These are phyloP conservation scores for Conidiobolus coronatus DNA, from an alignment of 371 early-diverging fungal species.

Conservation along the genomic window DNA sequence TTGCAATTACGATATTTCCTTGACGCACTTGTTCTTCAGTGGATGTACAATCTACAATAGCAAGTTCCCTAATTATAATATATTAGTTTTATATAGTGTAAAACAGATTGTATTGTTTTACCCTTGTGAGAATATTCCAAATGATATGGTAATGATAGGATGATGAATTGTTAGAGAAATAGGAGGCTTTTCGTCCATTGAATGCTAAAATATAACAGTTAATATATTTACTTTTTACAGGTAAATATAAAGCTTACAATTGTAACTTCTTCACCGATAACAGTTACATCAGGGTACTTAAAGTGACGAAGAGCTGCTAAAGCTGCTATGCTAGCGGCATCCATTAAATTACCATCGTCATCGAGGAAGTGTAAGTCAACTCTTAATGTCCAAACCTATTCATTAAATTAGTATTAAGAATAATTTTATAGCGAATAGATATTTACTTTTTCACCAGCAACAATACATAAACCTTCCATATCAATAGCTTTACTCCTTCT, in stretches of 20 bases:
- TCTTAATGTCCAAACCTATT: constrained; percentile 72
- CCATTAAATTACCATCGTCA: constrained; percentile 79
- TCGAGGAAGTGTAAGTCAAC: constrained; percentile 80
- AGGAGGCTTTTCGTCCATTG: too few species aligned
- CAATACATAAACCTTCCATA: constrained; percentile 86
- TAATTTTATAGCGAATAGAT: not conserved
- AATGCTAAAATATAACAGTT: too few species aligned
- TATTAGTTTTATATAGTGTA: too few species aligned
- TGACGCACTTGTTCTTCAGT: too few species aligned
- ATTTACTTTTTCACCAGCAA: constrained; percentile 72
- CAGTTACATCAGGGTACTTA: constrained; percentile 78
- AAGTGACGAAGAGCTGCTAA: constrained; percentile 78
- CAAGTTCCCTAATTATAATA: too few species aligned
- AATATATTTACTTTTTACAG: too few species aligned
- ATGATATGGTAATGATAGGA: too few species aligned
- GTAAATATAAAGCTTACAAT: constrained; percentile 39
- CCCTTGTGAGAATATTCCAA: too few species aligned
- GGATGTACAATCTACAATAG: too few species aligned
- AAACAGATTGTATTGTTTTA: too few species aligned
- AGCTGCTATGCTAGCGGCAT: constrained; percentile 77
- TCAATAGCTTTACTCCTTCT: constrained; percentile 71
- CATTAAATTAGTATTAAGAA: not conserved
- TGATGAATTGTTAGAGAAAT: too few species aligned
- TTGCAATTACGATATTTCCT: too few species aligned
- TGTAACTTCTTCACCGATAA: constrained; percentile 70